These are phyloP conservation scores for Corynespora cassiicola DNA, from an alignment of 2,329 filamentous ascomycete species.

Conservation along the genomic window DNA sequence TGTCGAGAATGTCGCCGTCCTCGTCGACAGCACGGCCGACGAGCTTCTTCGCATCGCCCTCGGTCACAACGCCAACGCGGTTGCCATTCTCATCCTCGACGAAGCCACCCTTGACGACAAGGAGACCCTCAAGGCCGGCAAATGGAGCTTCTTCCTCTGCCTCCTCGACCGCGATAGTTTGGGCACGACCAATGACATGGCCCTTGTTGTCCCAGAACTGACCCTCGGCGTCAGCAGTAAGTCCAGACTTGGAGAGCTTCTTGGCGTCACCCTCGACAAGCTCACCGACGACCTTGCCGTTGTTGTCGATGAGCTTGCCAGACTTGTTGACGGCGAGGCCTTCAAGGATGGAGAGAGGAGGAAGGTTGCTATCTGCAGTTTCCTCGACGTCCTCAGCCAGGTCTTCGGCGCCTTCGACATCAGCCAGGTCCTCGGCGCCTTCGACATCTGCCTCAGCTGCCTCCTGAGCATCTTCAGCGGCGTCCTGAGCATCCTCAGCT, in stretches of 20 bases:
- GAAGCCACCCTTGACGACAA: constrained; percentile 57
- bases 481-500: constrained; percentile 21
- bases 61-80: constrained; percentile 55
- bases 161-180: constrained; percentile 55
- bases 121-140: constrained; percentile 58
- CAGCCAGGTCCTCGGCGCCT: constrained; percentile 24
- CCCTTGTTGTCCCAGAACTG: constrained; percentile 63
- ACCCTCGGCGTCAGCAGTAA: constrained; percentile 53
- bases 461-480: constrained; percentile 39
- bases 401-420: constrained; percentile 25
- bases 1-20: constrained; percentile 60
- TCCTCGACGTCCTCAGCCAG: constrained; percentile 41
- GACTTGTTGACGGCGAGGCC: constrained; percentile 58
- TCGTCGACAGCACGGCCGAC: constrained; percentile 58
- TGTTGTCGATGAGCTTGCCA: constrained; percentile 56
- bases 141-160: constrained; percentile 57
- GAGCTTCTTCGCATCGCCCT: constrained; percentile 59
- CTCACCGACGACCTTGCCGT: constrained; percentile 57
- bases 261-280: constrained; percentile 59
- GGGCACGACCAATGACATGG: constrained; percentile 57
- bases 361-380: constrained; percentile 46
- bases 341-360: constrained; percentile 57
- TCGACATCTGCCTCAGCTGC: constrained; percentile 39
- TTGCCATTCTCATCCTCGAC: constrained; percentile 60
- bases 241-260: constrained; percentile 58